Evolutionary conservation across 139 green algal species (phyloP).

Genomic region (Chlamydomonas sphaeroides): DNA sequence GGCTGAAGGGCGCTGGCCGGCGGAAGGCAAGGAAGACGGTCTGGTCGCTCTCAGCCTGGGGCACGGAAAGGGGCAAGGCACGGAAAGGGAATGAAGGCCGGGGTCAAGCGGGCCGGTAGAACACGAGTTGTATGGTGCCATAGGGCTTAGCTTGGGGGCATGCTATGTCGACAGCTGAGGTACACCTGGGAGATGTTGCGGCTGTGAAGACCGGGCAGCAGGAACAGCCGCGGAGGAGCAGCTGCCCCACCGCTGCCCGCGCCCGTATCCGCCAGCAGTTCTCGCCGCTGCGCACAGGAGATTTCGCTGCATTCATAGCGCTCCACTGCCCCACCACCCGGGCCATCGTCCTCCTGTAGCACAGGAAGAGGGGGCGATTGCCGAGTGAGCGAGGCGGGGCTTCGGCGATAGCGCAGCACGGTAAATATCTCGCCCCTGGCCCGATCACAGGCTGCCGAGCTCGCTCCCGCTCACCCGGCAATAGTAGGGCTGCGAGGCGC

Average conservation of each 20-base stretch:
- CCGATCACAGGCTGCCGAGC: no score
- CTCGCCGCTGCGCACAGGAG: no score
- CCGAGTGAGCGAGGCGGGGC: no score
- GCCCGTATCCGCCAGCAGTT: not conserved
- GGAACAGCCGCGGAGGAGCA: not conserved
- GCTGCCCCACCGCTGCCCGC: no score
- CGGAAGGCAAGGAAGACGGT: conserved; percentile 9
- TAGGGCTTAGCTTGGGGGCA: no score
- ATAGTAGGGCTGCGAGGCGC: not conserved
- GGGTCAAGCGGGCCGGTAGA: no score
- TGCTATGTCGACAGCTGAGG: no score
- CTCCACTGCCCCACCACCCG: not conserved
- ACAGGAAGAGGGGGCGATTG: not conserved
- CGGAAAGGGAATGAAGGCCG: no score
- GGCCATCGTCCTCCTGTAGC: not conserved
- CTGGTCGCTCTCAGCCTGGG: conserved; percentile 16
- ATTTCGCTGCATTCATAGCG: no score
- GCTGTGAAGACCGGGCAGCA: not conserved
- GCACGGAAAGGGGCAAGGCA: not conserved
- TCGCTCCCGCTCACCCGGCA: not conserved
- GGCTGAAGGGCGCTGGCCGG: conserved; percentile 2
- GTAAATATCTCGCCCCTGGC: not conserved
- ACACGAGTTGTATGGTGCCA: no score
- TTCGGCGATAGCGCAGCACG: no score
- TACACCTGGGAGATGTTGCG: not conserved